Base-by-base conservation (phyloP, 2,329 filamentous ascomycete genomes). In the Endoconidiophora laricicola region DNA sequence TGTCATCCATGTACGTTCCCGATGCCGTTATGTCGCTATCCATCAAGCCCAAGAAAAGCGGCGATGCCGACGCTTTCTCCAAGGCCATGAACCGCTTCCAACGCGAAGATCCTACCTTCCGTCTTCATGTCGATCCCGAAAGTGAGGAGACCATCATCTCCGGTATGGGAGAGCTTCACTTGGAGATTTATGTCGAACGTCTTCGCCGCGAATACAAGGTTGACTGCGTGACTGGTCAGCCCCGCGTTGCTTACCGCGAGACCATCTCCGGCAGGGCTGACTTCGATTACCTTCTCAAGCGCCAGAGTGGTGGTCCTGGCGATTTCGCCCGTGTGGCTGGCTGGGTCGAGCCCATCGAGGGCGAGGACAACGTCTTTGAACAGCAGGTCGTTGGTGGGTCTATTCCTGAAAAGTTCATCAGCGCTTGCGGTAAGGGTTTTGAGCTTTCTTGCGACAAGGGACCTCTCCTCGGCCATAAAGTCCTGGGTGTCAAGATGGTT, bases 61-160 rank as follows among this genome's bases (percentile, higher is more conserved):
- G 86, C 64, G 90, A 98, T 60, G 80, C 83, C 52, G 79, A 86
- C 62, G 91, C 93, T 70, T 98, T 98, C 74, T 88, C 82, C 62
- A 98, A 98, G 70, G 91, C 91, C 58, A 96, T 98, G 80, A 91
- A 90, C 64, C 85, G 91, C 58, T 98, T 98, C 76, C 90, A 95
- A 68, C 83, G 91, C 56, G 91, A 98, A 68, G 91, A 98, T 60
- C 91, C 91, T 3, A 98, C 91, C 10, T 98, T 98, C 78, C 80
- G 91, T 49, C 85, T 98, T 37, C 83, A 86, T 59, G 87, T 94
- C 59, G 91, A 98, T 61, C 67, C 78, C 14, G 91, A 98, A 69
- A 90, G 83, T 56, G 83, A 94, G 62, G 86, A 98, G 70, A 96
- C 90, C 44, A 94, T 98, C 61, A 96, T 98, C 61, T 93, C 85